Conservation (phyloP, 2,329 filamentous ascomycete species). For the Paecilomyces fulvus region DNA sequence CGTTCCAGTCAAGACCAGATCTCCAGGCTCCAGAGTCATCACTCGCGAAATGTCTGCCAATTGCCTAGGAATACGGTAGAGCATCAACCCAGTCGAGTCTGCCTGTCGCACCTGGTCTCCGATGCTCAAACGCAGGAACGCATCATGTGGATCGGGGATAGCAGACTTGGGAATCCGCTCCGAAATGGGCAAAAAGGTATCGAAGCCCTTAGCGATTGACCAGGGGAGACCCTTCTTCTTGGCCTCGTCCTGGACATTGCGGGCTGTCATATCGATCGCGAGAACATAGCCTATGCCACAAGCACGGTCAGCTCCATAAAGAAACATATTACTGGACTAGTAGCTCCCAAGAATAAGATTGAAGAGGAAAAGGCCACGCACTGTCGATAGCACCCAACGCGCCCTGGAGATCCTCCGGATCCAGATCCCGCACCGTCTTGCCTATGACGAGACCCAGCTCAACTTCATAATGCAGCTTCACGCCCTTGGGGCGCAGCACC, state of each 20-base stretch:
- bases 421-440: constrained; percentile 67
- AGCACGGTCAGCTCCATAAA: not conserved
- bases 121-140: constrained; percentile 77
- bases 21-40: constrained; percentile 86
- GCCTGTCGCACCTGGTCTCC: constrained; percentile 71
- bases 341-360: not conserved
- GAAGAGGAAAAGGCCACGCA: constrained; percentile 25
- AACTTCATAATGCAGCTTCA: constrained; percentile 87
- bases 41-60: constrained; percentile 88
- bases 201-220: constrained; percentile 95
- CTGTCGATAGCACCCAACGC: constrained; percentile 76
- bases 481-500: constrained; percentile 71
- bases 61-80: constrained; percentile 81
- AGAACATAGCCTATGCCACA: constrained; percentile 64
- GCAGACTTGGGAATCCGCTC: constrained; percentile 68
- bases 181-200: constrained; percentile 89
- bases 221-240: constrained; percentile 96
- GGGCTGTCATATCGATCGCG: constrained; percentile 93
- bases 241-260: constrained; percentile 91
- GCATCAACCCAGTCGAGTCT: constrained; percentile 88
- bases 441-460: constrained; percentile 87
- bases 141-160: constrained; percentile 80
- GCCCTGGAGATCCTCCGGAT: constrained; percentile 63
- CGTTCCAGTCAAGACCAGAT: constrained; percentile 92
- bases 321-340: constrained; percentile 8